Percentiles rank a stretch among this genome's conserved stretches.
phyloP scores from a whole-genome alignment of 75 land plant species.

The Cunninghamia lanceolata region DNA sequence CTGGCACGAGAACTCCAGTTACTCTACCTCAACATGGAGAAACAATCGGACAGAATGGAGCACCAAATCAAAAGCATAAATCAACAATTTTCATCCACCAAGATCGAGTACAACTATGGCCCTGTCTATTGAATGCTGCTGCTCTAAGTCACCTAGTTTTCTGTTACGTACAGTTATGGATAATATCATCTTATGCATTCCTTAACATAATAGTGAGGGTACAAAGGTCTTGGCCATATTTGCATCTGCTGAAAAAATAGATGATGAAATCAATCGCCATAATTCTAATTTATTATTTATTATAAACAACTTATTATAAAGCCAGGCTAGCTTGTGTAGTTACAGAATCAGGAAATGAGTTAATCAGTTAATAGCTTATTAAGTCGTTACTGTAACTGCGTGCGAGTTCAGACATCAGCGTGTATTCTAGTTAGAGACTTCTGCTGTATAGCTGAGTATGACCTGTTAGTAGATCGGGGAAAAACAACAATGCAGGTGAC shows the following conservation, averaged over 20 bases:
- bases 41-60: background rate
- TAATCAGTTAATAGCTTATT: background rate
- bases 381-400: too few species aligned
- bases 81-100: background rate
- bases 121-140: too few species aligned
- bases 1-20: background rate
- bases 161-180: background rate
- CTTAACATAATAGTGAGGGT: background rate
- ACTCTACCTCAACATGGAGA: background rate
- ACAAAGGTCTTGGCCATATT: background rate
- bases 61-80: background rate
- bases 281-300: background rate
- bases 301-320: background rate
- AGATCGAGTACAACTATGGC: background rate
- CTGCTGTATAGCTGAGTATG: too few species aligned
- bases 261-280: background rate
- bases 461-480: too few species aligned
- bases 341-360: background rate
- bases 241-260: background rate
- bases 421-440: too few species aligned
- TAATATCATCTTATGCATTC: background rate
- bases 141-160: background rate
- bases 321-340: background rate
- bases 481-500: too few species aligned
- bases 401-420: too few species aligned